These are phyloP conservation scores for Kwoniella botswanensis DNA, from an alignment of 768 basidiomycete genomes.

Conservation along the genomic window DNA sequence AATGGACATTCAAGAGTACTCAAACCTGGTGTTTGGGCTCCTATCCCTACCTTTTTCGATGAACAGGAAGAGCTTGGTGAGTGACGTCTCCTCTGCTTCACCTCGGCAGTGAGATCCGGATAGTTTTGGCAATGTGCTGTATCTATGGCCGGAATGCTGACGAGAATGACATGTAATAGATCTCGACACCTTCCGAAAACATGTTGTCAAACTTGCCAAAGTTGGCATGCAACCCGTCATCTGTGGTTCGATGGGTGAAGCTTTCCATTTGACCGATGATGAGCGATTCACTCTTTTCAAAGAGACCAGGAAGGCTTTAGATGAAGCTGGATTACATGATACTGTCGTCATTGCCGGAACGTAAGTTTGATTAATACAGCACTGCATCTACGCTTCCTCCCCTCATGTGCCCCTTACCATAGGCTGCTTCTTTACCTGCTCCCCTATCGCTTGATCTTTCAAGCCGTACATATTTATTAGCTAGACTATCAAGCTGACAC, in stretches of 20 bases:
- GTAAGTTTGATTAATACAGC: slow-evolving; percentile 30
- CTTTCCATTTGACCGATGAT: slow-evolving; percentile 70
- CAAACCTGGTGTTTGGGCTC: slow-evolving; percentile 78
- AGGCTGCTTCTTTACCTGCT: not conserved
- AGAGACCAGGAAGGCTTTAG: slow-evolving; percentile 72
- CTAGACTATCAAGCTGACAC: not conserved
- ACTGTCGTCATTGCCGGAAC: slow-evolving; percentile 81
- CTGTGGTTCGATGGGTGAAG: slow-evolving; percentile 85
- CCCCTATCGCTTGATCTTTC: too few relatives aligned
- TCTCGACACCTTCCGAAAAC: slow-evolving; percentile 69
- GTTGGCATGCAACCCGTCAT: slow-evolving; percentile 75
- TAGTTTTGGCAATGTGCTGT: not conserved
- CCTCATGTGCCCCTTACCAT: not conserved
- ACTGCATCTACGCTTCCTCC: not conserved
- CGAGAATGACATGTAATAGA: slow-evolving; percentile 61
- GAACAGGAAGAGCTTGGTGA: slow-evolving; percentile 81
- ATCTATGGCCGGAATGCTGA: not conserved
- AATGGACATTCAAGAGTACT: slow-evolving; percentile 63
- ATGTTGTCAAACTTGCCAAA: slow-evolving; percentile 68
- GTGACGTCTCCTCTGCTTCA: slow-evolving; percentile 42
- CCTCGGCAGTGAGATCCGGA: too few relatives aligned
- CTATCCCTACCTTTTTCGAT: slow-evolving; percentile 84
- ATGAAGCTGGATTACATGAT: slow-evolving; percentile 66
- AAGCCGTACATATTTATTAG: too few relatives aligned
- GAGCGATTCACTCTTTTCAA: slow-evolving; percentile 73